Conservation (phyloP, 306 rosid genomes). For the Quercus glauca region DNA sequence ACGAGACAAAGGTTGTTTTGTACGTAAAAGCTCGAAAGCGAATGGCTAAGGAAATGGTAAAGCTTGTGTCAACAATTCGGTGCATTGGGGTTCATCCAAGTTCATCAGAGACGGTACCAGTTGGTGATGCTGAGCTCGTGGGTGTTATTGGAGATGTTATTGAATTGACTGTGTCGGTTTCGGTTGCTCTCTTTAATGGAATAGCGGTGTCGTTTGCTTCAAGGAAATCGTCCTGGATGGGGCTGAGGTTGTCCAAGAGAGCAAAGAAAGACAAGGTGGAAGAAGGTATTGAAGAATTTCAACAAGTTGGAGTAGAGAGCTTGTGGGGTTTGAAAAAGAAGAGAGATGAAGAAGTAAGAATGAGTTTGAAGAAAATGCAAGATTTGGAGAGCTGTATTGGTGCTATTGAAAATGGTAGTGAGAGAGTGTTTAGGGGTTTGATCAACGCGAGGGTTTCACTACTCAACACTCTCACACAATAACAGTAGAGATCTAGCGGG, state of each 20-base stretch:
- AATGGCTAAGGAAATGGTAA: conserved; percentile 45
- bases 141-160: conserved; percentile 49
- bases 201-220: conserved; percentile 42
- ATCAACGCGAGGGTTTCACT: conserved; percentile 64
- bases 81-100: conserved; percentile 2
- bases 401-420: conserved; percentile 46
- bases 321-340: conserved; percentile 46
- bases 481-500: not conserved
- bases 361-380: conserved; percentile 57
- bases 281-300: conserved; percentile 50
- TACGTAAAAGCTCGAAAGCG: conserved; percentile 47
- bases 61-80: conserved; percentile 45
- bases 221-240: conserved; percentile 37
- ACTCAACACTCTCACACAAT: conserved; percentile 54
- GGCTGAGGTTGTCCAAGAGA: conserved; percentile 34
- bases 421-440: conserved; percentile 62
- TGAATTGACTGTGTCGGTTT: conserved; percentile 50
- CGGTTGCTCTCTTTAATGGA: conserved; percentile 55
- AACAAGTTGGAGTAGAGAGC: conserved; percentile 14
- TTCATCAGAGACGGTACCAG: not conserved
- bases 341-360: conserved; percentile 54
- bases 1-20: conserved; percentile 35
- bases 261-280: conserved; percentile 19
- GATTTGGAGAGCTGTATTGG: conserved; percentile 47
- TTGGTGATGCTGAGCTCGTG: conserved; percentile 45